These are phyloP conservation scores for Eucalyptus polybractea DNA, from an alignment of 345 rosid species.

Conservation along the genomic window DNA sequence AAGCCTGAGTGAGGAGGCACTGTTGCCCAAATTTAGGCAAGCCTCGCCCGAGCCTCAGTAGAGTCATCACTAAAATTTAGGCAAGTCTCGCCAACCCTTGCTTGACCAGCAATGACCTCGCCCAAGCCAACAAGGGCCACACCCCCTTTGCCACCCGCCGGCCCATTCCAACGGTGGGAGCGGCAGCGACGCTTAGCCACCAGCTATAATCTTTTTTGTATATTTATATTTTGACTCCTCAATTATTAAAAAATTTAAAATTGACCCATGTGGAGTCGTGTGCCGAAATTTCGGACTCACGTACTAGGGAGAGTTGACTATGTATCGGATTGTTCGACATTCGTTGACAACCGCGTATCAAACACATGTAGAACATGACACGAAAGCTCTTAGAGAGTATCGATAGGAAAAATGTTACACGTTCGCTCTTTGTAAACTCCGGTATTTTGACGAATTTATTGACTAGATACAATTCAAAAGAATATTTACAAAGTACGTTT, in stretches of 20 bases:
- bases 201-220: too few species aligned
- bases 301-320: too few species aligned
- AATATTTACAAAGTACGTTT: not conserved
- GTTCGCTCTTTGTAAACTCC: not conserved
- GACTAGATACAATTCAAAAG: not conserved
- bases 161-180: too few species aligned
- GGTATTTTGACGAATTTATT: not conserved
- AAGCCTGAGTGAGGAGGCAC: too few species aligned
- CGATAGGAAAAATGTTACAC: accelerated
- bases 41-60: accelerated
- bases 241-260: too few species aligned
- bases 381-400: accelerated
- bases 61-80: too few species aligned
- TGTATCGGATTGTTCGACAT: accelerated
- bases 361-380: too few species aligned
- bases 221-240: too few species aligned
- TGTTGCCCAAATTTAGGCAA: too few species aligned
- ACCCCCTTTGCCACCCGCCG: accelerated
- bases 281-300: accelerated
- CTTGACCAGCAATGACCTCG: accelerated
- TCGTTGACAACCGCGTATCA: too few species aligned
- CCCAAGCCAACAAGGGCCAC: too few species aligned
- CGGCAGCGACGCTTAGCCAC: accelerated
- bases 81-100: too few species aligned
- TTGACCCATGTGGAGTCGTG: accelerated